Evolutionary conservation across 805 yeast species (phyloP), one percentile per base, ranked within the genome.

Genomic region (Monosporozyma yasuniensis): DNA sequence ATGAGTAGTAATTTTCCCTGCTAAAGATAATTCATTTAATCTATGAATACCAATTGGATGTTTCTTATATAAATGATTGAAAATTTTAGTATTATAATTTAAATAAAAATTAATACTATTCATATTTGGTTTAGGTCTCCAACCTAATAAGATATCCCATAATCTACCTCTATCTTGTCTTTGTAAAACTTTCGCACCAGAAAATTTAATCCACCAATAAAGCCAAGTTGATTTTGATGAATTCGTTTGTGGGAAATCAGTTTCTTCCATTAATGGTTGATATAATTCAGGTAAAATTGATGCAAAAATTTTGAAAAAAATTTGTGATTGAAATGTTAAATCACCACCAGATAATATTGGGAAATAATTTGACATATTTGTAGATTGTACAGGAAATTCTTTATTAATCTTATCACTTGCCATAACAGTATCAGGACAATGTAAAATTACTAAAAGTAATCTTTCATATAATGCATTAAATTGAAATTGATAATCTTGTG

Each of bases 161-260:
- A 88, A 73, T 53, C 96, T 74, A 11, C 93, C 96, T 47, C 96
- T 69, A 65, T 88, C 96, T 51, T 74, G 75, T 53, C 84, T 76
- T 42, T 89, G 83, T 78, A 95, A 80, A 6, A 84, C 88, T 66
- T 86, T 86, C 12, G 93, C 79, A 19, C 96, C 96, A 61, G 87
- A 79, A 75, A 86, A 90, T 62, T 88, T 87, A 54, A 90, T 72
- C 97, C 97, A 90, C 96, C 96, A 90, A 38, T 87, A 75, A 23
- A 89, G 72, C 97, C 97, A 90, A 57, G 87, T 93, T 54, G 84
- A 88, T 52, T 79, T 73, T 42, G 75, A 72, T 16, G 69, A 57
- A 50, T 72, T 73, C 39, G 79, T 75, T 55, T 80, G 80, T 18
- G 46, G 46, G 44, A 85, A 66, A 23, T 85, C 76, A 52, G 84